Base-by-base conservation (phyloP, 257 asterid genomes). In the Nicotiana noctiflora region DNA sequence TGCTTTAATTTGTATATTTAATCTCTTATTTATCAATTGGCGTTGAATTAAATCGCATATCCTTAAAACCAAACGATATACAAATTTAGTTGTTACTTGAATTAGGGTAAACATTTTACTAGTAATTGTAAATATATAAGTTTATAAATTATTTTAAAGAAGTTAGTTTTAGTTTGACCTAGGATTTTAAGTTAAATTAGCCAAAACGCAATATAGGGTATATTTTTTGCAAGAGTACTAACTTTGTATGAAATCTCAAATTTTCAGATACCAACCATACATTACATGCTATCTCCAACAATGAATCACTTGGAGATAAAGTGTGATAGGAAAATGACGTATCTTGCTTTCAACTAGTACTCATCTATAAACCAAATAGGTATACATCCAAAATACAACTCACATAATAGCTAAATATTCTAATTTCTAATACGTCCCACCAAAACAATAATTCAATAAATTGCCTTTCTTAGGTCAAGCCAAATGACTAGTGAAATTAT, bases 381-480 rank as follows among this genome's bases (percentile, higher is more conserved):
- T 44, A 44, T 72, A 14, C 23, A 21, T 72, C 23, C 60, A 72
- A 72, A 72, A 72, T 46, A 72, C 78, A 72, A 46, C 60, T 72
- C 78, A 72, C 23, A 72, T 72, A 72, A 21, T 44, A 72, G 78
- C 60, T 46, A 72, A 46, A 72, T 12, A 13, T 46, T 44, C 29
- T n/a, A 32, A 13, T 40, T 40, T 40, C 2, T 6, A 19, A 67
- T 34, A 19, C 49, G 60, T 72, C 78, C 78, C 60, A 46, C 34
- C 23, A 46, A 46, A 72, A 44, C 40, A 72, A 72, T 46, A 72
- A 72, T 72, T 72, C 78, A 72, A 46, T 46, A 46, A 46, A 46
- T 72, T 72, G 2, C 60, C 60, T 72, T 72, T 46, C 78, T 46
- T 72, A 14, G 78, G 37, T 72, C 37, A 46, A 72, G 78, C 78